A percentile compares a stretch with the other conserved stretches of the same genome.
These are phyloP conservation scores for Lipomyces chichibuensis DNA, from an alignment of 805 yeast species.

Conservation along the genomic window DNA sequence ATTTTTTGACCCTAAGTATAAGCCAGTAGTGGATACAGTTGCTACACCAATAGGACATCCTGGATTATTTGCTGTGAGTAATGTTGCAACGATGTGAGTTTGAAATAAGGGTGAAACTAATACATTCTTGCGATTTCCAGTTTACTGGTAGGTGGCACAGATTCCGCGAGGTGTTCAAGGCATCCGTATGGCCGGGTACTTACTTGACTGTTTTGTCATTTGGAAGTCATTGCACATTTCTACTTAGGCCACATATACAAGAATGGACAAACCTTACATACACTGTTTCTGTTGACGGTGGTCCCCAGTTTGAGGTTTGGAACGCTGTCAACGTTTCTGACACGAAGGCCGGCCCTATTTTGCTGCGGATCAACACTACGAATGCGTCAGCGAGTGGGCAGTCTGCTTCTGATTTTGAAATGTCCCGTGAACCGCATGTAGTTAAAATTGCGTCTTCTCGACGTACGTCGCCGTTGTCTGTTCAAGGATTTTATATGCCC, in stretches of 20 bases:
- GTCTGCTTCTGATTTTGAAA: slow-evolving; percentile 2
- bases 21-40: slow-evolving; percentile 24
- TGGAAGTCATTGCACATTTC: slow-evolving; percentile 32
- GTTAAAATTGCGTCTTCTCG: slow-evolving; percentile 28
- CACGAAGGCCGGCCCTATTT: slow-evolving; percentile 20
- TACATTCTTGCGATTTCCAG: background rate
- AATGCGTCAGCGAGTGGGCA: background rate
- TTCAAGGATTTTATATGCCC: slow-evolving; percentile 24
- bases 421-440: slow-evolving; percentile 24
- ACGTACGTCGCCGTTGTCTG: slow-evolving; percentile 22
- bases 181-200: slow-evolving; percentile 35
- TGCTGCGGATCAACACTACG: slow-evolving; percentile 15
- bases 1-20: slow-evolving; percentile 29
- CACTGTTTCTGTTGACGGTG: slow-evolving; percentile 28
- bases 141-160: slow-evolving; percentile 36
- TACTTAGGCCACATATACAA: slow-evolving; percentile 19
- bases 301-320: slow-evolving; percentile 24
- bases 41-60: slow-evolving; percentile 33
- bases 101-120: background rate
- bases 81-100: background rate
- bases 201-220: slow-evolving; percentile 27
- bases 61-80: slow-evolving; percentile 25
- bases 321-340: slow-evolving; percentile 9
- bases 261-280: slow-evolving; percentile 20
- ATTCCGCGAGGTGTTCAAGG: slow-evolving; percentile 28